Base-by-base conservation (phyloP, 305 asterid species). In the Ruellia speciosa region DNA sequence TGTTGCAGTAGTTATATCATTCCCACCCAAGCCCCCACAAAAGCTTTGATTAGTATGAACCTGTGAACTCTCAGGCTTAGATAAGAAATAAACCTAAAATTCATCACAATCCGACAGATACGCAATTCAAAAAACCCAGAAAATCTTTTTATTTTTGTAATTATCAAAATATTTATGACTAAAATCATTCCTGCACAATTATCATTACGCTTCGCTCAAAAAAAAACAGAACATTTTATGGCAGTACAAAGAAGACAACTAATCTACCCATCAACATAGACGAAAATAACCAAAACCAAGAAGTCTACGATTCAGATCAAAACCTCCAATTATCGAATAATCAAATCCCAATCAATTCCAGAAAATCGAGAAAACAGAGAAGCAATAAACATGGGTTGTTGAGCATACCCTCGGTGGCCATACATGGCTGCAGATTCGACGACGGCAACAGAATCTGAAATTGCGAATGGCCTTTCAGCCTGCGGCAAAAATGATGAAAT, bases 321-420 rank as follows among this genome's bases (percentile, higher is more conserved):
- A 18, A 45, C 8, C 49, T 10, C 33, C 4, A 2, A 10, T 9
- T 34, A 33, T 14, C 18, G 59, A 10, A 28, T 14, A 52, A 55
- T 14, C 59, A 20, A 47, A 31, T 63, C 56, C 54, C 39, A 54
- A 37, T 37, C 49, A 49, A 49, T 12, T 54, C 7, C 58, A 12
- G 9, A 15, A 17, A n/a, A 8, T 9, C 12, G 59, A 3, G 10
- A 9, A 58, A 19, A 63, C 54, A 28, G 13, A 12, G 35, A 61
- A 40, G 35, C 40, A 33, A 66, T 11, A 39, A 35, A 54, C 33
- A 12, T 28, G 60, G 65, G 6, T 53, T 15, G 56, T 60, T 48
- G 24, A 58, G 63, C 76, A 55, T 60, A 76, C 81, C 81, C 79
- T 67, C 76, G 69, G 62, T 72, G 69, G 35, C 81, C 74, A 51